Evolutionary conservation across 2,329 filamentous ascomycete genomes (phyloP).

Genomic region (Chrysoporthe puriensis): DNA sequence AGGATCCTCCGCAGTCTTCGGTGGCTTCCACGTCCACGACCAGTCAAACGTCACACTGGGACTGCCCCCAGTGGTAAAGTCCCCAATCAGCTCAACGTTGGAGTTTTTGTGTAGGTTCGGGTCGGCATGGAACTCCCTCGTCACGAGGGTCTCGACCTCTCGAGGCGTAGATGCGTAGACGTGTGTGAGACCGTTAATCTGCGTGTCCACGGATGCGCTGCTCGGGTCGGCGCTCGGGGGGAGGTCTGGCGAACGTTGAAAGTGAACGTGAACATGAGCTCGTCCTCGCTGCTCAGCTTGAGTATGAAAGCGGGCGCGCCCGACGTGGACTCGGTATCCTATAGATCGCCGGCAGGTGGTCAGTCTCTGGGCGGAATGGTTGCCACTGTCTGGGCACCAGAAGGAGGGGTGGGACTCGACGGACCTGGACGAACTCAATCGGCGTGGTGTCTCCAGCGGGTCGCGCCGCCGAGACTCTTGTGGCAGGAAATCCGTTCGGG

Average conservation of each 20-base stretch:
- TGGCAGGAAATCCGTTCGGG: conserved; percentile 88
- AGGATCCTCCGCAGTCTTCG: conserved; percentile 77
- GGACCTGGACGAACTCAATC: conserved; percentile 89
- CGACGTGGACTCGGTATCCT: conserved; percentile 75
- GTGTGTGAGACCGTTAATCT: conserved; percentile 87
- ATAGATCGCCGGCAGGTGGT: conserved; percentile 22
- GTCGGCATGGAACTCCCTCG: conserved; percentile 93
- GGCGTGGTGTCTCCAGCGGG: conserved; percentile 73
- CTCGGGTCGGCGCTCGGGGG: conserved; percentile 49
- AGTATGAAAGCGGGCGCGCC: conserved; percentile 75
- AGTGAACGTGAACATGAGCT: conserved; percentile 90
- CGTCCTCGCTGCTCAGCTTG: conserved; percentile 87
- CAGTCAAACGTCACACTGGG: conserved; percentile 88
- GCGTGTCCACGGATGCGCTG: conserved; percentile 66
- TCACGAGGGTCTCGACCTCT: conserved; percentile 92
- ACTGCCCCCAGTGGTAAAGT: conserved; percentile 83
- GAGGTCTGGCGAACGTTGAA: conserved; percentile 69
- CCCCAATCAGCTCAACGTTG: conserved; percentile 93
- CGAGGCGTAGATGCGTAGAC: conserved; percentile 83
- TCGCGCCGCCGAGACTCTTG: conserved; percentile 73
- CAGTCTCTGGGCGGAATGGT: conserved; percentile 14
- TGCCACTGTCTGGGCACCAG: background rate
- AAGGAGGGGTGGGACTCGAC: conserved; percentile 29
- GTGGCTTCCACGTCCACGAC: conserved; percentile 96
- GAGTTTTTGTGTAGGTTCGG: conserved; percentile 97